A percentile compares a stretch with the other conserved stretches of the same genome.
phyloP scores from a whole-genome alignment of 306 rosid species.

The Alnus glutinosa region DNA sequence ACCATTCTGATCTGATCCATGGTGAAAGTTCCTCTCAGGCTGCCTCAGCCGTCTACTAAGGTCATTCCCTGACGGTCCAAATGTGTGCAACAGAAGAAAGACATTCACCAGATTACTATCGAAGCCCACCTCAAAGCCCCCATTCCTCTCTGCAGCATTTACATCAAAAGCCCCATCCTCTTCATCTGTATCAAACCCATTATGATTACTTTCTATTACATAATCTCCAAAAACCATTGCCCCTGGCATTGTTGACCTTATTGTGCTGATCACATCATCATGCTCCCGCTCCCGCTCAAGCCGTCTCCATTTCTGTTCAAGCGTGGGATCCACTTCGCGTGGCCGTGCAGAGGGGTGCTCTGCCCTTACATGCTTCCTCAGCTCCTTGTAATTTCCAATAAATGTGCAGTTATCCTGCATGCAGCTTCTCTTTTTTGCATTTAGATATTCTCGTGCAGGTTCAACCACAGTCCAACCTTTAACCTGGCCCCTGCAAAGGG shows the following conservation, averaged over 20 bases:
- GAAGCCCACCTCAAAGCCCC: conserved; percentile 62
- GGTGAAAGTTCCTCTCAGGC: conserved; percentile 48
- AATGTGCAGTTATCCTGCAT: conserved; percentile 87
- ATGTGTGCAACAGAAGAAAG: conserved; percentile 82
- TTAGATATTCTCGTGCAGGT: conserved; percentile 82
- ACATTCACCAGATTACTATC: conserved; percentile 77
- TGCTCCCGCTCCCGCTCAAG: conserved; percentile 92
- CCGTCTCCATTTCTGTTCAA: conserved; percentile 94
- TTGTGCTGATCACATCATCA: conserved; percentile 94
- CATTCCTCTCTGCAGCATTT: conserved; percentile 55
- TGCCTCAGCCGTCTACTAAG: conserved; percentile 57
- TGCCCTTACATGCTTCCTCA: conserved; percentile 70
- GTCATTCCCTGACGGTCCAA: conserved; percentile 66
- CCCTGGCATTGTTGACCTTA: conserved; percentile 86
- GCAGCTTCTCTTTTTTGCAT: conserved; percentile 83
- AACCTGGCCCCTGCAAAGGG: conserved; percentile 82
- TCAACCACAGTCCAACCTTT: conserved; percentile 99
- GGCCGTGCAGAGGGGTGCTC: conserved; percentile 93
- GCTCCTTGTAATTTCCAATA: conserved; percentile 86
- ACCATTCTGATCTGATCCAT: conserved; percentile 40
- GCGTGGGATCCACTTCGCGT: conserved; percentile 76
- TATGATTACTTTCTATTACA: conserved; percentile 75
- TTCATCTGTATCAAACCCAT: conserved; percentile 58
- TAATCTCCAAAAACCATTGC: conserved; percentile 94
- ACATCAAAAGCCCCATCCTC: conserved; percentile 58